These are phyloP conservation scores for Trebouxiophyceae sp. DNA, from an alignment of 163 green algal genomes.

Conservation along the genomic window DNA sequence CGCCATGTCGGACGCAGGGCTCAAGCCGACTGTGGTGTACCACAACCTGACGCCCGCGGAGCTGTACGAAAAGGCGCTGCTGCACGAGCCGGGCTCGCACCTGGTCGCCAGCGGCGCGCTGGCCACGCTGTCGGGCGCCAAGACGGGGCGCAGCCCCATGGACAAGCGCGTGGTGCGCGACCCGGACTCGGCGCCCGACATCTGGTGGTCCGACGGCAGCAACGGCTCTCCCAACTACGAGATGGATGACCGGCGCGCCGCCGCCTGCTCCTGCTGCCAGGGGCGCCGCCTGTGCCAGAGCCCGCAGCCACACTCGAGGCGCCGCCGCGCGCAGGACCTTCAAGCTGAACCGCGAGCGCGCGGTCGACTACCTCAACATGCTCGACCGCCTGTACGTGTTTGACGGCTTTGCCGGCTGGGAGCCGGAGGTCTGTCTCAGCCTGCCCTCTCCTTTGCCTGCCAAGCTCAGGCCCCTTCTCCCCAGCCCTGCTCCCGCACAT, in stretches of 20 bases:
- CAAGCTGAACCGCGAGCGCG: conserved; percentile 69
- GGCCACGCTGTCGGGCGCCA: conserved; percentile 69
- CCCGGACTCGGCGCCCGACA: conserved; percentile 55
- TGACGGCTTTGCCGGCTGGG: conserved; percentile 83
- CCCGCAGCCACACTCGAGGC: too few species aligned
- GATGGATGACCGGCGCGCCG: conserved; percentile 66
- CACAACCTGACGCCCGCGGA: conserved; percentile 65
- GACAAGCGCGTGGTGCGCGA: conserved; percentile 92
- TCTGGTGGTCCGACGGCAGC: conserved; percentile 67
- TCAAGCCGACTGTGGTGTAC: conserved; percentile 66
- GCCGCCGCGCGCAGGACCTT: conserved; percentile 66
- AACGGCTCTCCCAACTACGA: conserved; percentile 71
- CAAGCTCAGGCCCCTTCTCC: neutral
- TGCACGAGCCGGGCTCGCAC: conserved; percentile 68
- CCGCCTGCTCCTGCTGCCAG: too few species aligned
- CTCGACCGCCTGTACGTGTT: conserved; percentile 79
- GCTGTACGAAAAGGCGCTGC: conserved; percentile 73
- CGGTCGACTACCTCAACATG: conserved; percentile 85
- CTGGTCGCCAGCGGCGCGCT: conserved; percentile 68
- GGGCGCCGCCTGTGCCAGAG: too few species aligned
- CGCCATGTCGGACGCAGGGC: conserved; percentile 51
- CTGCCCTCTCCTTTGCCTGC: too few species aligned
- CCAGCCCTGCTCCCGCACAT: too few species aligned
- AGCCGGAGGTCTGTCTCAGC: conserved; percentile 32
- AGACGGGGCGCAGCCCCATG: conserved; percentile 77